Base-by-base conservation (phyloP, 257 asterid species). In the Jaltomata sinuosa region DNA sequence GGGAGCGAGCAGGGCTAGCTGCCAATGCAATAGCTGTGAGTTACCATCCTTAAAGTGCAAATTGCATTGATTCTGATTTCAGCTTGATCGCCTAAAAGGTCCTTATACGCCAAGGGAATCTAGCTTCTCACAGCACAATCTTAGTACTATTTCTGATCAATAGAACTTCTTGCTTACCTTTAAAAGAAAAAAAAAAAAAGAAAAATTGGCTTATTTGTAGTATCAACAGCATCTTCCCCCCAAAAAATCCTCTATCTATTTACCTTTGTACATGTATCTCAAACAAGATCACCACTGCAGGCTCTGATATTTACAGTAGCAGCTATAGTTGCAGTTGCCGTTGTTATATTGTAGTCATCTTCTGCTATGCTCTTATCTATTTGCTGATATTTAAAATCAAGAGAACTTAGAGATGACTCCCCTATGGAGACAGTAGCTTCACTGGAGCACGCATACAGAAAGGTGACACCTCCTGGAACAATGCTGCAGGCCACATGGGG, bases 1-100 rank as follows among this genome's bases (percentile, higher is more conserved):
- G 99, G 90, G 98, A 97, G 90, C 91, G 98, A 78, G 97, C 98
- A 84, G 99, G 99, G 49, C 98, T 96, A 68, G 99, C 98, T 87
- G 99, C 98, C 50, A 92, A 97, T 86, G 98, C 99, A 61, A 95
- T 95, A 69, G 95, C 99, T 25, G 98, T 93, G 88, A 92, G 95
- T 91, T 19, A 77, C 62, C 62, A 49, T 77, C 82, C 82, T 49
- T 76, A 4, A 16, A 49, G 45, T 77, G 64, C 62, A 49, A 49
- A 64, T 27, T 49, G 62, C 62, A 77, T 49, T 49, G 45, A 77
- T 27, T 49, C 81, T 77, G 25, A 77, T 49, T 49, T 77, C 19
- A 49, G 82, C 19, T 77, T 49, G 45, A 77, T 49, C 45, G 10
- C 82, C 27, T 29, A 49, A 9, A 14, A 27, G 2, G 19, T 77